Base-by-base conservation (phyloP, 1,284 basidiomycete genomes). In the Leccinum subatratum region DNA sequence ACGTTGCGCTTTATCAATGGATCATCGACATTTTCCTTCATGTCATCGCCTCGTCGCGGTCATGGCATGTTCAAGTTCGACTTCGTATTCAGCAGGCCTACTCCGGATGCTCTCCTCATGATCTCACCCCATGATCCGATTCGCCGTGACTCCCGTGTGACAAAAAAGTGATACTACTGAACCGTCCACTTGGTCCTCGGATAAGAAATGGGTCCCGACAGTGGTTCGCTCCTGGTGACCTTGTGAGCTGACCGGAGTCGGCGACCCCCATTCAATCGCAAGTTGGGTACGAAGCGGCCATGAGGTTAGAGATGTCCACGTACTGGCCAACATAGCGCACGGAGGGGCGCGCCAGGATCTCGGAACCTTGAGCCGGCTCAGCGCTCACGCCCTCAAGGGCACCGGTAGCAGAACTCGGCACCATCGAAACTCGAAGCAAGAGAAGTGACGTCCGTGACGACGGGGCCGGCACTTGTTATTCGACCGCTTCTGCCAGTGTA, bases 231-330 rank as follows among this genome's bases (percentile, higher is more conserved):
- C 72, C 69, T 28, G 39, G 39, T 75, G 74, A 1, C 70, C 71
- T 65, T 78, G 73, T 20, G 70, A 68, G 9, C 70, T 61, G 1
- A 78, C 73, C 81, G 84, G 85, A 32, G 70, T 75, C 71, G 58
- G 83, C 83, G 25, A 75, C 79, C 68, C 86, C 88, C 77, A 22
- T 74, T 72, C 1, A 69, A 69, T n/a, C 68, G 68, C 59, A 75
- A 74, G 25, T 69, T 69, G 9, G 58, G 66, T 3, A 74, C 57
- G 45, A 67, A 64, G 61, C 67, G 71, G 25, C 76, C 75, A 34
- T 67, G 34, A 72, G 80, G 51, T 69, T 75, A 39, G 39, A 39
- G 39, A 39, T 39, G 39, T 39, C 39, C 16, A 39, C 39, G 39
- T 39, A 39, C 39, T 39, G 39, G 39, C 39, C 39, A 39, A 39